Evolutionary conservation across 345 rosid species (phyloP).

Genomic region (Rhizophora apiculata): DNA sequence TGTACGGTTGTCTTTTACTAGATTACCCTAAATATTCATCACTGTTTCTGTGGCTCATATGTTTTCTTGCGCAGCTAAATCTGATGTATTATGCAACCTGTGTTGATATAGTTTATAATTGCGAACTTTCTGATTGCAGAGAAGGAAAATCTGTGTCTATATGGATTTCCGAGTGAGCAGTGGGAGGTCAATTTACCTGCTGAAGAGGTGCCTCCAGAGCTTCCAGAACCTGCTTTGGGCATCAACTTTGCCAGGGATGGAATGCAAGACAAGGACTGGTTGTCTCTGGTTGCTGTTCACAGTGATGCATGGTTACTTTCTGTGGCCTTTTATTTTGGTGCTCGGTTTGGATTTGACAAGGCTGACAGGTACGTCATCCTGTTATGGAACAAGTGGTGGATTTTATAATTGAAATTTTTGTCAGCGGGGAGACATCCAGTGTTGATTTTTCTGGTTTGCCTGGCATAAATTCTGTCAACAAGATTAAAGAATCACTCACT

Average conservation of each 20-base stretch:
- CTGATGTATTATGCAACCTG: no score
- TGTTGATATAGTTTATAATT: not conserved
- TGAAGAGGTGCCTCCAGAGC: conserved; percentile 32
- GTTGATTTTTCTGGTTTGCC: not conserved
- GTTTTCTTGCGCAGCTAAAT: no score
- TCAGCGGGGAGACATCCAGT: not conserved
- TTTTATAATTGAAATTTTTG: no score
- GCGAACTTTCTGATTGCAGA: conserved; percentile 11
- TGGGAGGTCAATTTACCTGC: conserved; percentile 31
- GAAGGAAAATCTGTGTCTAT: conserved; percentile 25
- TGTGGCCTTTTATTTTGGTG: conserved; percentile 28
- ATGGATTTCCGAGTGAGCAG: conserved; percentile 28
- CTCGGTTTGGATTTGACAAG: conserved; percentile 31
- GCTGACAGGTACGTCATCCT: conserved; percentile 16
- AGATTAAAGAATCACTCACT: no score
- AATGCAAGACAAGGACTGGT: conserved; percentile 30
- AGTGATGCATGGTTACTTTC: conserved; percentile 28
- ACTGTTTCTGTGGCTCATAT: no score
- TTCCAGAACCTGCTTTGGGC: conserved; percentile 29
- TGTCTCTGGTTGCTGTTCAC: conserved; percentile 27
- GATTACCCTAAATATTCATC: no score
- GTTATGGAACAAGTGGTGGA: not conserved
- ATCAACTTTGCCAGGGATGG: conserved; percentile 30
- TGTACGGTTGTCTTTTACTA: no score
- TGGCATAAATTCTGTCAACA: no score